These are phyloP conservation scores for Verticillium nonalfalfae DNA, from an alignment of 2,329 filamentous ascomycete species.

Conservation along the genomic window DNA sequence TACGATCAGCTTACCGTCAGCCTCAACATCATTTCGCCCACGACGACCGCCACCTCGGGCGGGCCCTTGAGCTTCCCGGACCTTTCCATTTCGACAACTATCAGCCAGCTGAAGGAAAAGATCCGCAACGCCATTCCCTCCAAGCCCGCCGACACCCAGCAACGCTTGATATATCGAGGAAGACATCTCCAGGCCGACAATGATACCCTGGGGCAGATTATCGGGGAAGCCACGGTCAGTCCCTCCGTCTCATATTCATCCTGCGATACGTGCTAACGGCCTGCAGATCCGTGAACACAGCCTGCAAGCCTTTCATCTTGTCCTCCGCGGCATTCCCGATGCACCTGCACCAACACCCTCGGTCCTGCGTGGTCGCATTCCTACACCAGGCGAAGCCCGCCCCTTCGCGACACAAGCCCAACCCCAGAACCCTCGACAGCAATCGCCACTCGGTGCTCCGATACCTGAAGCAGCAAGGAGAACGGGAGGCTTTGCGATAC, in stretches of 20 bases:
- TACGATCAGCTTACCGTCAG: conserved; percentile 37
- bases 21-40: conserved; percentile 54
- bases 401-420: conserved; percentile 11
- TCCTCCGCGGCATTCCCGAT: conserved; percentile 35
- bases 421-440: conserved; percentile 3
- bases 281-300: conserved; percentile 18
- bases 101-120: conserved; percentile 51
- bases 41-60: conserved; percentile 37
- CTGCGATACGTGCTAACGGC: background rate
- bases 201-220: conserved; percentile 50
- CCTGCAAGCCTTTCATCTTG: conserved; percentile 47
- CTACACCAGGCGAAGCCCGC: conserved; percentile 21
- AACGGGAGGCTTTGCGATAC: conserved; percentile 2
- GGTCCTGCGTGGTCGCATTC: conserved; percentile 14
- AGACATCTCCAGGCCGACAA: conserved; percentile 46
- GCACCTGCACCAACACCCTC: conserved; percentile 18
- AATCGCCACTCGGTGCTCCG: conserved; percentile 16
- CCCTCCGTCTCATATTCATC: background rate
- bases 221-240: conserved; percentile 48
- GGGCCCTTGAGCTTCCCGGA: conserved; percentile 42
- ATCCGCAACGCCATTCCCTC: conserved; percentile 45
- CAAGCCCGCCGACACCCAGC: conserved; percentile 45
- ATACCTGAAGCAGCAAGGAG: background rate
- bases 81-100: conserved; percentile 43
- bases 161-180: conserved; percentile 56